Percentiles rank a stretch among this genome's conserved stretches.
Conservation (phyloP, 1,139 yeast genomes). For the Yamadazyma blattariae region DNA sequence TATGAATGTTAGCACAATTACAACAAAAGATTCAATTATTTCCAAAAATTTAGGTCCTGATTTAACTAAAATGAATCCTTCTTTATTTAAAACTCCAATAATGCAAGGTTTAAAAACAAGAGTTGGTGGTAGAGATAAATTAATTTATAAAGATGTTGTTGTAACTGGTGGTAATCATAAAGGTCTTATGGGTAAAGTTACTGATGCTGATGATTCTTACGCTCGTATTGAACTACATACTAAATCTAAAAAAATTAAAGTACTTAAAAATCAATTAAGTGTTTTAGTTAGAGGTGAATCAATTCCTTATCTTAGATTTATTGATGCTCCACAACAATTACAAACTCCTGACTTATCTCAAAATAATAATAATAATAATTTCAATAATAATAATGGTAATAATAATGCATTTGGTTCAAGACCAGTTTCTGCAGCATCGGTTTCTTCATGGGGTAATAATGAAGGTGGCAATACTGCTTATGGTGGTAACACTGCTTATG, state of each 20-base stretch:
- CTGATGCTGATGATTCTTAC: constrained; percentile 85
- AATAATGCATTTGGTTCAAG: constrained; percentile 7
- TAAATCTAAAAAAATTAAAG: constrained; percentile 83
- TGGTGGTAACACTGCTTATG: constrained; percentile 33
- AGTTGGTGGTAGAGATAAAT: constrained; percentile 73
- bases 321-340: constrained; percentile 43
- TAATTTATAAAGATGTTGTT: constrained; percentile 79
- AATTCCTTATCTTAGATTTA: constrained; percentile 78
- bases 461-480: constrained; percentile 38
- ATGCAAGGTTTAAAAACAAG: constrained; percentile 56
- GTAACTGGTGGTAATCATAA: constrained; percentile 89
- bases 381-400: too few relatives aligned
- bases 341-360: too few relatives aligned
- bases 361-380: too few relatives aligned
- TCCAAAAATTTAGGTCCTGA: constrained; percentile 62
- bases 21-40: constrained; percentile 73
- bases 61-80: constrained; percentile 83
- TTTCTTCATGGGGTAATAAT: constrained; percentile 30
- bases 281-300: constrained; percentile 66
- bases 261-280: constrained; percentile 72
- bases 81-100: constrained; percentile 42
- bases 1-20: constrained; percentile 74
- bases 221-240: constrained; percentile 95
- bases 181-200: constrained; percentile 90
- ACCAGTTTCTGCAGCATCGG: constrained; percentile 2